Percentiles rank a stretch among this genome's conserved stretches.
Evolutionary conservation across 441 rosid species (phyloP).

Genomic region (Erodium chrysanthum): DNA sequence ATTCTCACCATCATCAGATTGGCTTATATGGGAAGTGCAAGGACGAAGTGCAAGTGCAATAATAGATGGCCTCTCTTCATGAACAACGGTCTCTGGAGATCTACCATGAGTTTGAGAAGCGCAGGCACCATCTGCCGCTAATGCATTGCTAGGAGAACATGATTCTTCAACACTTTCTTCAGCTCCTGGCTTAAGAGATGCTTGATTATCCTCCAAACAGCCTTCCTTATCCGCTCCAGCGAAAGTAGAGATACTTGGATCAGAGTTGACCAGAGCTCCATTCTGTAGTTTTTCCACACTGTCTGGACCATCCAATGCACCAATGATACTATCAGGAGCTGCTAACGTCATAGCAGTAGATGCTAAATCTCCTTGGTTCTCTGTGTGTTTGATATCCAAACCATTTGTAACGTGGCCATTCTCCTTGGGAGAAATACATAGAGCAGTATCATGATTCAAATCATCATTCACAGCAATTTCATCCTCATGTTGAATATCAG

Average conservation of each 20-base stretch:
- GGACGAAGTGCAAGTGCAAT: slow-evolving; percentile 19
- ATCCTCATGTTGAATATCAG: slow-evolving; percentile 25
- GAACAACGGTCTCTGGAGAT: slow-evolving; percentile 16
- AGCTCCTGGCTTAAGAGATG: slow-evolving; percentile 25
- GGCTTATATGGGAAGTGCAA: slow-evolving; percentile 28
- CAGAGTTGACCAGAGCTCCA: slow-evolving; percentile 21
- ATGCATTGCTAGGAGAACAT: too few relatives aligned
- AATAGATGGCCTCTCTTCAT: slow-evolving; percentile 21
- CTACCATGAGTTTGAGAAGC: slow-evolving; percentile 27
- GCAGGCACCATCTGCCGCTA: slow-evolving; percentile 16
- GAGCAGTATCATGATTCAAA: slow-evolving; percentile 22
- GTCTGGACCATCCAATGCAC: slow-evolving; percentile 27
- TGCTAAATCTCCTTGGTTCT: slow-evolving; percentile 22
- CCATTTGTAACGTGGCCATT: slow-evolving; percentile 23
- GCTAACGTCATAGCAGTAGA: slow-evolving; percentile 24
- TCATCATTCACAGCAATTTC: slow-evolving; percentile 24
- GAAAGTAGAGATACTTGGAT: slow-evolving; percentile 13
- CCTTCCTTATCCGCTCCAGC: slow-evolving; percentile 21
- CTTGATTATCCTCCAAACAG: slow-evolving; percentile 21
- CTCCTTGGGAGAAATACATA: slow-evolving; percentile 27
- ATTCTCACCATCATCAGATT: slow-evolving; percentile 21
- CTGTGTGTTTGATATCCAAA: slow-evolving; percentile 25
- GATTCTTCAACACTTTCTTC: slow-evolving; percentile 20
- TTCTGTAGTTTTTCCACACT: slow-evolving; percentile 27
- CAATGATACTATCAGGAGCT: slow-evolving; percentile 21